A percentile compares a stretch with the other conserved stretches of the same genome.
These are phyloP conservation scores for Globisporangium cystogenes DNA, from an alignment of 352 stramenopile genomes.

Conservation along the genomic window DNA sequence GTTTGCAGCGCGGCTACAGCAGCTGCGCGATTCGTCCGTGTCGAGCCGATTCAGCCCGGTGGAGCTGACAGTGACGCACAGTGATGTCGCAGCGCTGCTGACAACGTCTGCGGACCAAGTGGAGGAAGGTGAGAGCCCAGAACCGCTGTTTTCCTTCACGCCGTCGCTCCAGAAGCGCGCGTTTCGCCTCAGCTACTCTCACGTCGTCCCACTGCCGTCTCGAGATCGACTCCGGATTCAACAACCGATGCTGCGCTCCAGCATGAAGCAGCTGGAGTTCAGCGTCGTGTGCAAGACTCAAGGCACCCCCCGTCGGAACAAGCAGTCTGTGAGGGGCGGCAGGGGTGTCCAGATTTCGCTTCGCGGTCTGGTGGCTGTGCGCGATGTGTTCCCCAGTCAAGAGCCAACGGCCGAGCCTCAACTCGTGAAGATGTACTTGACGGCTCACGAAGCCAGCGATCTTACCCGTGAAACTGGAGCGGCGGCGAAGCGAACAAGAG, in stretches of 20 bases:
- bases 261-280: slow-evolving; percentile 17
- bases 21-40: slow-evolving; percentile 38
- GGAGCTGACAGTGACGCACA: slow-evolving; percentile 36
- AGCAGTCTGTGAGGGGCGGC: slow-evolving; percentile 6
- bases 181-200: slow-evolving; percentile 32
- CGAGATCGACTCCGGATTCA: not conserved
- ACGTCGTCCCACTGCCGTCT: slow-evolving; percentile 17
- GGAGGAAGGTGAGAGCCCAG: too few species aligned
- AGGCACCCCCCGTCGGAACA: slow-evolving; percentile 8
- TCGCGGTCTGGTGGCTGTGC: slow-evolving; percentile 10
- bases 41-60: slow-evolving; percentile 48
- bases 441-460: not conserved
- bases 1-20: slow-evolving; percentile 34
- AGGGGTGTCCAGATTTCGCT: slow-evolving; percentile 12
- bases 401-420: slow-evolving; percentile 5
- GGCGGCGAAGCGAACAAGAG: slow-evolving; percentile 2
- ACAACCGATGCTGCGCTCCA: not conserved
- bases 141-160: slow-evolving; percentile 31
- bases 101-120: not conserved
- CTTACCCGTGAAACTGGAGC: not conserved
- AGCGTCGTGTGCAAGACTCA: slow-evolving; percentile 20
- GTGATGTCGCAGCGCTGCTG: slow-evolving; percentile 17
- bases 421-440: slow-evolving; percentile 15
- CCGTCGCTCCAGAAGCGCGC: slow-evolving; percentile 43
- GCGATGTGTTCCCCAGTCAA: slow-evolving; percentile 6